Base-by-base conservation (phyloP, 2,329 filamentous ascomycete genomes). In the Fusarium sp. region DNA sequence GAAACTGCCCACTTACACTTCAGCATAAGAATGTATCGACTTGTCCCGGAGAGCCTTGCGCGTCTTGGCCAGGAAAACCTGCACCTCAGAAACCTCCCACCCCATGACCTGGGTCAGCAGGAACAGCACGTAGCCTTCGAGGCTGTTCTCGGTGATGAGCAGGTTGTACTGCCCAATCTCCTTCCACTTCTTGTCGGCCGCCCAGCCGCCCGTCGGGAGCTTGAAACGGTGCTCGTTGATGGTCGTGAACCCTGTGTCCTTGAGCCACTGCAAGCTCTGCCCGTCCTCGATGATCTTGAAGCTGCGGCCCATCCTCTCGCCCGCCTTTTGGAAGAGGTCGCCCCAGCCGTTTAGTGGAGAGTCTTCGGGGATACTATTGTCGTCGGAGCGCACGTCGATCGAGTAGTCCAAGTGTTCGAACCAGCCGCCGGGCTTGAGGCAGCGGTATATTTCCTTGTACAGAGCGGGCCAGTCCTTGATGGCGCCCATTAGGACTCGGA, bases 401-500 rank as follows among this genome's bases (percentile, higher is more conserved):
- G 75, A 74, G 22, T 75, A 76, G 54, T 81, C 80, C 13, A 78
- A 57, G 66, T 80, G 72, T 71, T 83, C 79, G 25, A 83, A 61
- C 70, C 78, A 83, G 45, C 87, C 90, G 16, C 90, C 90, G 0
- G 90, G 89, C 70, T 86, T 87, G 22, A 90, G 82, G 67, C 88
- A 85, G 62, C 84, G 84, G 77, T 82, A 88, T 9, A 86, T 80
- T 68, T 88, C 86, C 50, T 81, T 79, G 71, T 91, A 85, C 14
- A 91, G 79, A n/a, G 85, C 83, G 38, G 85, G 84, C 80, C 89
- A 91, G 74, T 91, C 89, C 10, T 83, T 80, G 70, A 91, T 86
- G 66, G 86, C 86, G 47, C 90, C 90, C 6, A 86, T 82, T 71
- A 92, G 82, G 73, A 88, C 83, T 54, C 88, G 86, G 4, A 88